Evolutionary conservation across 1,284 basidiomycete species (phyloP).

Genomic region (Malassezia pachydermatis): DNA sequence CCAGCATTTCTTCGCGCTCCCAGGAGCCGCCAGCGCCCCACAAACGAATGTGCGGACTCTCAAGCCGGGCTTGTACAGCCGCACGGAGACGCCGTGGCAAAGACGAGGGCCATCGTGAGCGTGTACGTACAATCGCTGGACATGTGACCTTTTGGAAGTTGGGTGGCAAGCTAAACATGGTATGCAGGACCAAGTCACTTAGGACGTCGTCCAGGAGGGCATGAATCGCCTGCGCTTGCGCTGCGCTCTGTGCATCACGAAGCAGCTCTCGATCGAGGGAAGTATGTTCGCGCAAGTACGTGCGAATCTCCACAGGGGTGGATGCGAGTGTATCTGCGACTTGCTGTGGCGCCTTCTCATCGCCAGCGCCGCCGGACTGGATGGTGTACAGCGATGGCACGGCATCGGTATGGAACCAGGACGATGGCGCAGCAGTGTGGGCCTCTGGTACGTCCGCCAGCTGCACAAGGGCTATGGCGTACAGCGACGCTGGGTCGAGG

Average conservation of each 20-base stretch:
- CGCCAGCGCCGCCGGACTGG: neutral
- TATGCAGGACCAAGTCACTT: constrained; percentile 28
- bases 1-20: constrained; percentile 16
- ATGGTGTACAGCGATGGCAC: constrained; percentile 28
- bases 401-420: constrained; percentile 19
- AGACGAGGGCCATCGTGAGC: constrained; percentile 17
- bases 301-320: constrained; percentile 18
- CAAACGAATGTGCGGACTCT: constrained; percentile 17
- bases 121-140: constrained; percentile 3
- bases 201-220: constrained; percentile 30
- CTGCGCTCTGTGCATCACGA: neutral
- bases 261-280: constrained; percentile 20
- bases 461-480: constrained; percentile 27
- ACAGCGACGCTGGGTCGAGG: constrained; percentile 31
- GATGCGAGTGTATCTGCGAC: constrained; percentile 17
- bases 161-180: constrained; percentile 29
- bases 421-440: constrained; percentile 20
- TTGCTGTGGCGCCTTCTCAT: neutral
- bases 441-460: constrained; percentile 13
- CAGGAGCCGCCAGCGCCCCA: constrained; percentile 31
- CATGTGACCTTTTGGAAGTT: constrained; percentile 31
- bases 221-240: constrained; percentile 21
- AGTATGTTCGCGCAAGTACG: constrained; percentile 15
- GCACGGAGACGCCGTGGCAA: constrained; percentile 30
- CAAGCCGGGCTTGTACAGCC: constrained; percentile 27